These are phyloP conservation scores for Ocimum tenuiflorum DNA, from an alignment of 257 asterid species.

Conservation along the genomic window DNA sequence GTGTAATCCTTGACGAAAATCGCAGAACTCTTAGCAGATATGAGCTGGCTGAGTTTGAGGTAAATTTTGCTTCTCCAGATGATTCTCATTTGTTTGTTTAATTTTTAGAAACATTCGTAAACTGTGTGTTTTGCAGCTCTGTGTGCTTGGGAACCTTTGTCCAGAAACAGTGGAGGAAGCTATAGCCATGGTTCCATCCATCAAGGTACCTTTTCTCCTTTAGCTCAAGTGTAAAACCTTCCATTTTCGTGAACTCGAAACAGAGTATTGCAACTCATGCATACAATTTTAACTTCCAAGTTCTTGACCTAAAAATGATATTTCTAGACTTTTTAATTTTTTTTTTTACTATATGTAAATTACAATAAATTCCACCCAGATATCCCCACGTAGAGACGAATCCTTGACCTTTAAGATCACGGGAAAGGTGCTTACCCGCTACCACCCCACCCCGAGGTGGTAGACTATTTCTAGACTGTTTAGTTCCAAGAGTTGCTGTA, in stretches of 20 bases:
- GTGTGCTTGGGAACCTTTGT: conserved; percentile 86
- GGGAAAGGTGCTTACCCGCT: no score
- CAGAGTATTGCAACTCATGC: neutral
- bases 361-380: no score
- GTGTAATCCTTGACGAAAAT: conserved; percentile 34
- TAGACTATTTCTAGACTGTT: no score
- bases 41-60: conserved; percentile 95
- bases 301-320: neutral
- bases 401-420: no score
- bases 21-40: conserved; percentile 75
- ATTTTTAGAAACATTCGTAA: neutral
- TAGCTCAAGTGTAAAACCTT: neutral
- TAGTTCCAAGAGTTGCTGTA: no score
- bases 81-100: neutral
- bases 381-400: no score
- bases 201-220: conserved; percentile 57
- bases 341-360: no score
- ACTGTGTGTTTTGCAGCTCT: conserved; percentile 59
- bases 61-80: conserved; percentile 9
- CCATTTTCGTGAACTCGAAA: neutral
- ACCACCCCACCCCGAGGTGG: no score
- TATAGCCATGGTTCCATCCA: conserved; percentile 89
- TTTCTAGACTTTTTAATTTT: neutral
- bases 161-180: conserved; percentile 95
- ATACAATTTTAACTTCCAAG: neutral